Base-by-base conservation (phyloP, 805 yeast genomes). In the Pichia rugopelliculosa region DNA sequence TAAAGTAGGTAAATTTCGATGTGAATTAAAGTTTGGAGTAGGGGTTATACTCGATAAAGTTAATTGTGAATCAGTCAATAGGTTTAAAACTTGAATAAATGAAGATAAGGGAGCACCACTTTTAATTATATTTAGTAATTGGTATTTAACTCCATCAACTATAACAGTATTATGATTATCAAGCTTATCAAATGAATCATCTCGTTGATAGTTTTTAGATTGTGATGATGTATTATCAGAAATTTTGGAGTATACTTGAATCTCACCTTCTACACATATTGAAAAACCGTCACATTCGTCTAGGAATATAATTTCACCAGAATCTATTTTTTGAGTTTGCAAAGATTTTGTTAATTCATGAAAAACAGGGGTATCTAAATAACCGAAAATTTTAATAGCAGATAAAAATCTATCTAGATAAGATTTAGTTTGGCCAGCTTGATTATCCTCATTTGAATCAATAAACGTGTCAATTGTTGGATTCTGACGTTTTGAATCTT, bases 371-470 rank as follows among this genome's bases (percentile, higher is more conserved):
- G 83, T 76, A 55, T 91, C 98, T 42, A 91, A 71, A 63, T 91
- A 91, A 2, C 98, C 98, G 69, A 91, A 93, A 7, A 93, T 84
- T 65, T 88, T 89, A 53, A 93, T 87, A 3, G 96, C 98, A 44
- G 87, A 77, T 41, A 91, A 67, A 57, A 91, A 91, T 61, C 90
- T 95, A 62, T 91, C 96, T 45, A 91, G 68, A 59, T 88, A 90
- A 41, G 86, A 82, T 40, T 77, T 66, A 6, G 75, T 69, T 8
- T 75, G 63, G 41, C 77, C 70, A 24, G 65, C 58, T 39, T 67
- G 69, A 39, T 61, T 67, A 21, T 62, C 64, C 15, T 67, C 50
- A 43, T 59, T 40, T 6, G 56, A 47, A 54, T 72, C 69, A 45
- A 74, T 53, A 64, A 77, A 66, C 54, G 78, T 61, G 56, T 80